Evolutionary conservation across 495 filamentous ascomycete species (phyloP).

Genomic region (Aspergillus saccharolyticus): DNA sequence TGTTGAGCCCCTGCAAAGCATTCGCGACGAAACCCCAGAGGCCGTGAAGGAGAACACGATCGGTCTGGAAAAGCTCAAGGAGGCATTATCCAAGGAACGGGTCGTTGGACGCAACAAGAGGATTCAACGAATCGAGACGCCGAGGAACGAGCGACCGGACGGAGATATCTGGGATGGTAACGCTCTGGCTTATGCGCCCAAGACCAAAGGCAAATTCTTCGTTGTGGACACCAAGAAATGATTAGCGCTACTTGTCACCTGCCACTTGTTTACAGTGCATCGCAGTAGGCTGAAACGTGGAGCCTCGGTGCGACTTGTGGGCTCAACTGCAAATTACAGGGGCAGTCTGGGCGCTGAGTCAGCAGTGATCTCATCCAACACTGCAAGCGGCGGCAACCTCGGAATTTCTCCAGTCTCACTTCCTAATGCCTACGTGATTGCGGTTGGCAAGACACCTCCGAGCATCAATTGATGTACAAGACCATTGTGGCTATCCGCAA

Average conservation of each 20-base stretch:
- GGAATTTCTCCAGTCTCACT: slow-evolving; percentile 1
- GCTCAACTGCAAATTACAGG: neutral
- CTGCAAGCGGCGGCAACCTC: slow-evolving; percentile 11
- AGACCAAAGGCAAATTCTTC: slow-evolving; percentile 69
- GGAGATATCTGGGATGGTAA: slow-evolving; percentile 56
- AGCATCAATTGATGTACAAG: neutral
- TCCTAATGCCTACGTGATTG: neutral
- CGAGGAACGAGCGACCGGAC: slow-evolving; percentile 32
- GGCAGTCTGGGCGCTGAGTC: slow-evolving; percentile 13
- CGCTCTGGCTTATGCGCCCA: slow-evolving; percentile 58
- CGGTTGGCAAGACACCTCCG: neutral
- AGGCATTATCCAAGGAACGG: slow-evolving; percentile 49
- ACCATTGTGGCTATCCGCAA: neutral
- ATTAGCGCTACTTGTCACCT: too few relatives aligned
- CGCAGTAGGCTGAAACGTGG: too few relatives aligned
- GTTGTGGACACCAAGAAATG: slow-evolving; percentile 60
- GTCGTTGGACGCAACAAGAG: slow-evolving; percentile 46
- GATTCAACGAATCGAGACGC: slow-evolving; percentile 35
- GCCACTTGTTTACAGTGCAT: too few relatives aligned
- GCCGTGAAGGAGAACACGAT: slow-evolving; percentile 52
- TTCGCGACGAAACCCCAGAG: slow-evolving; percentile 71
- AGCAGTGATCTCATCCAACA: slow-evolving; percentile 11
- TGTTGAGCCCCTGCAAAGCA: slow-evolving; percentile 65
- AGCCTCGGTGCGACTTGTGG: too few relatives aligned
- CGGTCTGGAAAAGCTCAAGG: slow-evolving; percentile 44